Evolutionary conservation across 345 rosid species (phyloP), one percentile per base, ranked within the genome.

Genomic region (Euphorbia peplus): DNA sequence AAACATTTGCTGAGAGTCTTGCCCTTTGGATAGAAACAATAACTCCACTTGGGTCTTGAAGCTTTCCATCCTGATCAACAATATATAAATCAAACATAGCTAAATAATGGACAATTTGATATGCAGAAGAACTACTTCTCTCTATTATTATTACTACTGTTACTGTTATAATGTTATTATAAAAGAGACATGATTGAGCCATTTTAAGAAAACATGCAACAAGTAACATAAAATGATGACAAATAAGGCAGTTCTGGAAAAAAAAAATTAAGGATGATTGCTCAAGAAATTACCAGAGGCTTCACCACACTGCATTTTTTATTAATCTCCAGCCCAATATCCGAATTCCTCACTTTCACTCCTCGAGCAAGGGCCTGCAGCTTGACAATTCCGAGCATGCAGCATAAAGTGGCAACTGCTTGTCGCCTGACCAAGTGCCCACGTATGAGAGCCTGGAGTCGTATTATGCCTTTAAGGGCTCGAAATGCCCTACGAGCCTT

Each of bases 401-500:
- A 84, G 76, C 77, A 78, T 58, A 95, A 75, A 74, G 99, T 88
- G 68, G 91, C 80, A 73, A 87, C 83, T 67, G 97, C 96, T 81
- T 89, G 99, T 73, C 95, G 87, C 81, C 96, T 86, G 74, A 91
- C 93, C 77, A 95, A 82, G 74, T 95, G 97, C 60, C 99, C 99
- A 70, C 97, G 96, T 69, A 91, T 88, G 67, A 88, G 87, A 42
- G 97, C 97, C 83, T 95, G 99, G 68, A 95, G 86, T 89, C 96
- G 89, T 78, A 95, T 87, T 73, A 95, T 95, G 67, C 97, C 99
- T 88, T 86, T 95, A 76, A 95, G 96, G 39, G 96, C 91, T 58
- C 83, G 80, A 74, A 90, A 95, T 62, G 99, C 99, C 64, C 97
- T 82, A 1, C 97, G 99, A 63, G 97, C 99, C 99, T 93, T 81